These are phyloP conservation scores for Crassisporium funariophilum DNA, from an alignment of 768 basidiomycete species.

Conservation along the genomic window DNA sequence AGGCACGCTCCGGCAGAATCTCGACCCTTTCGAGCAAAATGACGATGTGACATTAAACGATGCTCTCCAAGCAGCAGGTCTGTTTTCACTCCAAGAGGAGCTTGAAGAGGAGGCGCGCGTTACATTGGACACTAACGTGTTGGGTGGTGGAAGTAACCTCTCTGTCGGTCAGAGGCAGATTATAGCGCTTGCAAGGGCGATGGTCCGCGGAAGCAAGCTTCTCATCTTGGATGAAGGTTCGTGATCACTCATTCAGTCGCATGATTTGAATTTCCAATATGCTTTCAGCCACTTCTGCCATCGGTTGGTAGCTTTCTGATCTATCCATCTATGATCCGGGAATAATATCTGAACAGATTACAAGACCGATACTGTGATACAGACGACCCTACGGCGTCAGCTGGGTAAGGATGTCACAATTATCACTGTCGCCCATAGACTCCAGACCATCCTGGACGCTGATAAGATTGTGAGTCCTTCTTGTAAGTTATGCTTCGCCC, in stretches of 20 bases:
- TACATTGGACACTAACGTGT: conserved; percentile 46
- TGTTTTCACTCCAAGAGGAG: conserved; percentile 41
- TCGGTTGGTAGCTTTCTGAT: conserved; percentile 50
- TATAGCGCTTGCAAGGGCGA: conserved; percentile 65
- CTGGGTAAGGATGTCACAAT: conserved; percentile 60
- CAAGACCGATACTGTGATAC: conserved; percentile 68
- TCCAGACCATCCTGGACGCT: conserved; percentile 69
- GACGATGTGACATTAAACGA: conserved; percentile 48
- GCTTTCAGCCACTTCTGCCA: conserved; percentile 43
- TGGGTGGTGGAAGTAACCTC: conserved; percentile 67
- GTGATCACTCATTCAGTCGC: conserved; percentile 11
- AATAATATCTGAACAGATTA: conserved; percentile 37
- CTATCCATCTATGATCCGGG: conserved; percentile 39
- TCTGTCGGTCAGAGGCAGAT: conserved; percentile 79
- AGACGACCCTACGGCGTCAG: conserved; percentile 65
- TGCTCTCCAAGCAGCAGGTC: conserved; percentile 41
- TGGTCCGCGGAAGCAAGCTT: conserved; percentile 58
- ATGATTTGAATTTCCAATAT: neutral
- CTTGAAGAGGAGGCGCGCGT: conserved; percentile 55
- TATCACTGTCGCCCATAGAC: conserved; percentile 67
- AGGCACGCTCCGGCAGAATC: conserved; percentile 63
- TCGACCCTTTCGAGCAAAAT: conserved; percentile 65
- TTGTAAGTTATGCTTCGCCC: neutral
- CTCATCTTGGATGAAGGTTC: conserved; percentile 66
- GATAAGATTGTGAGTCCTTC: conserved; percentile 46